Evolutionary conservation across 108 stramenopile species (phyloP), one percentile per base, ranked within the genome.

Genomic region (Asterionellopsis glacialis): DNA sequence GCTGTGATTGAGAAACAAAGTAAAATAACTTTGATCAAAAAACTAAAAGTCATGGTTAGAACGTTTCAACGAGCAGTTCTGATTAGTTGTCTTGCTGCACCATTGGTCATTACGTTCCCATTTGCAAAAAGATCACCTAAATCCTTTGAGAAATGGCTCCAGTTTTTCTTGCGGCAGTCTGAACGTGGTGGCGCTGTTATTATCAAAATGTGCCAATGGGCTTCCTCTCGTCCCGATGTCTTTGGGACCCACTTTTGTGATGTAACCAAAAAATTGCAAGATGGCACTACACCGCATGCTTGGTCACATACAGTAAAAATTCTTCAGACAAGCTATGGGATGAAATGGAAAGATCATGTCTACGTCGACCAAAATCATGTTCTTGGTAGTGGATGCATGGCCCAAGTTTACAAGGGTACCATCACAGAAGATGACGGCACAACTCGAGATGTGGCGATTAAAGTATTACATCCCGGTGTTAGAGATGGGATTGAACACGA

Each of bases 361-460:
- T 26, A 40, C 7, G 10, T 81, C 0, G 67, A 57, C 18, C 27
- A 68, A 15, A 33, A 33, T 33, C 33, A 7, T 2, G 51, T 81
- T n/a, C 16, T 88, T 28, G 87, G 83, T 14, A 73, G 81, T 67
- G 87, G 87, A 10, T 84, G 83, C 48, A 80, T 88, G 59, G 87
- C 72, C 18, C 87, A 88, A 67, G 77, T 83, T n/a, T 83, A 83
- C 65, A 77, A 78, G 56, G 80, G 57, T 24, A 21, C 16, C 39
- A 21, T 43, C 1, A 26, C 12, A 3, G 57, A 15, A 14, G 40
- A 59, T 23, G 33, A 9, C 54, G 23, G 23, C 13, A 61, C 45
- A 16, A 59, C 64, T 28, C 56, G 54, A 48, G 50, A 41, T 7
- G 85, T 87, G 23, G 81, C 85, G 1, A 65, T 87, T 58, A 87